phyloP scores from a whole-genome alignment of 352 stramenopile species.

The Globisporangium sylvaticum region DNA sequence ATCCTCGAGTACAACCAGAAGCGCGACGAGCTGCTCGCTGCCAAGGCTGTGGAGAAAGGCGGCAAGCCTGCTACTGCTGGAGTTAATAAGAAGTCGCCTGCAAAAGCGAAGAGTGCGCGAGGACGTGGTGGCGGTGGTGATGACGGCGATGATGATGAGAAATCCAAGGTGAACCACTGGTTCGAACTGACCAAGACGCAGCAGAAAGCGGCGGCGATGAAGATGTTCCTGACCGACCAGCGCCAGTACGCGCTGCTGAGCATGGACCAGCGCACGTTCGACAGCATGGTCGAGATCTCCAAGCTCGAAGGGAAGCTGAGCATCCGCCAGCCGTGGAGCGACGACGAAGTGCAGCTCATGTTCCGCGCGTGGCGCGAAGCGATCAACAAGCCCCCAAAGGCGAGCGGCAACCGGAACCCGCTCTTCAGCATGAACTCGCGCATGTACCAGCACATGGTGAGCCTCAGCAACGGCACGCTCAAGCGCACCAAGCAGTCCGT shows the following conservation, averaged over 20 bases:
- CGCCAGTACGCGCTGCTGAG: slow-evolving; percentile 10
- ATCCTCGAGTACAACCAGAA: slow-evolving; percentile 8
- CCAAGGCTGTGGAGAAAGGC: background rate
- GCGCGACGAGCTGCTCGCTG: background rate
- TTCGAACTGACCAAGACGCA: slow-evolving; percentile 10
- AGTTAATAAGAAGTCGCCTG: background rate
- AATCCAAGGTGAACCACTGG: slow-evolving; percentile 8
- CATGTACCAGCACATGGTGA: slow-evolving; percentile 10
- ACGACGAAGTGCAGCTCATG: slow-evolving; percentile 11
- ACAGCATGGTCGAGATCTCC: slow-evolving; percentile 11
- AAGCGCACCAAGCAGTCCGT: slow-evolving; percentile 15
- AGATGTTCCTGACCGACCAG: slow-evolving; percentile 7
- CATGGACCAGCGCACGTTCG: slow-evolving; percentile 11
- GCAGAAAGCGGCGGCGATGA: slow-evolving; percentile 1
- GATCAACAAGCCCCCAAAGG: slow-evolving; percentile 1
- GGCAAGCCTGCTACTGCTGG: background rate
- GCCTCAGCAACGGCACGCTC: background rate
- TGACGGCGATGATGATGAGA: background rate
- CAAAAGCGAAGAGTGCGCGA: background rate
- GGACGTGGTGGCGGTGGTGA: background rate
- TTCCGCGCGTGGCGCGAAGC: slow-evolving; percentile 13
- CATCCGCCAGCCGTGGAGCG: slow-evolving; percentile 10
- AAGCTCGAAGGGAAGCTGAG: slow-evolving; percentile 11
- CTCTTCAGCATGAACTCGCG: slow-evolving; percentile 13
- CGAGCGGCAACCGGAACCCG: background rate